These are phyloP conservation scores for Ogataea methanolica DNA, from an alignment of 805 yeast species.

Conservation along the genomic window DNA sequence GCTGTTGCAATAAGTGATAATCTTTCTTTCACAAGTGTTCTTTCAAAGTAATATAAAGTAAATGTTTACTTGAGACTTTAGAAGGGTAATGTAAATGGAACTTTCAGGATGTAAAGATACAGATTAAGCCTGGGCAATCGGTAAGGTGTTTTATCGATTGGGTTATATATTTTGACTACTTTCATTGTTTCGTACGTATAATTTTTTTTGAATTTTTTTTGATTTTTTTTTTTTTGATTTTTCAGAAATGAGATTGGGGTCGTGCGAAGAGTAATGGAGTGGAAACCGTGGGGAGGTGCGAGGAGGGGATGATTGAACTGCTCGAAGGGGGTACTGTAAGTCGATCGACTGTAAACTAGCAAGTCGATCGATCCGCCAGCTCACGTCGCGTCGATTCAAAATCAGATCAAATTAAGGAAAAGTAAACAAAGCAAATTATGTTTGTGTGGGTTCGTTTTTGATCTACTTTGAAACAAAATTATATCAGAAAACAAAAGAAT, in stretches of 20 bases:
- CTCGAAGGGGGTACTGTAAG: neutral
- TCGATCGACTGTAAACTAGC: neutral
- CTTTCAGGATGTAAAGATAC: neutral
- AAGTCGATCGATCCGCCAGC: neutral
- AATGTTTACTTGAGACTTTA: too few relatives aligned
- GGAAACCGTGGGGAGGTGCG: neutral
- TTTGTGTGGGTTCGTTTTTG: too few relatives aligned
- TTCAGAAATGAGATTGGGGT: neutral
- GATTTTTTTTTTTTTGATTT: neutral
- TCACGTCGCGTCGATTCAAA: too few relatives aligned
- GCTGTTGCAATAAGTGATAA: too few relatives aligned
- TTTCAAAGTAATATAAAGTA: too few relatives aligned
- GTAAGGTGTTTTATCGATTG: neutral
- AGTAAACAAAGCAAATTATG: too few relatives aligned
- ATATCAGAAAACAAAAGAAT: too few relatives aligned
- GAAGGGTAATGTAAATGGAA: too few relatives aligned
- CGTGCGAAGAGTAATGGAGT: neutral
- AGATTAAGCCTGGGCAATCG: neutral
- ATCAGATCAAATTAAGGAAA: too few relatives aligned
- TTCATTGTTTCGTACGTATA: neutral
- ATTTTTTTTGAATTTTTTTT: neutral
- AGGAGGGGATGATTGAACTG: neutral
- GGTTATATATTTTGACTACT: neutral
- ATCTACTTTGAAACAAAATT: too few relatives aligned
- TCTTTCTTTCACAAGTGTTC: too few relatives aligned